Evolutionary conservation across 1,284 basidiomycete species (phyloP), one percentile per base, ranked within the genome.

Genomic region (Chondrostereum purpureum): DNA sequence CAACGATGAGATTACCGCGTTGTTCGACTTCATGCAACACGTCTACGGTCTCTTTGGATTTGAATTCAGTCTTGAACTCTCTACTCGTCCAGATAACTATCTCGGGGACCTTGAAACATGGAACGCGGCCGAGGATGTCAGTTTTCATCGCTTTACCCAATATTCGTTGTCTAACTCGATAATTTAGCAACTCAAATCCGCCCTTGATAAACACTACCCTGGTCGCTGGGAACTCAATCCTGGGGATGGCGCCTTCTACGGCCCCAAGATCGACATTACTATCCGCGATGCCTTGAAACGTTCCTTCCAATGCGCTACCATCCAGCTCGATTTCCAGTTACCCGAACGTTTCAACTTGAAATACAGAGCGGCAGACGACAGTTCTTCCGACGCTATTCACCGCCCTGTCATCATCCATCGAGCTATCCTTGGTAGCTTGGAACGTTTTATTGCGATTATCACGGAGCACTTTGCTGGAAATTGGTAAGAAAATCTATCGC

Each of bases 361-460:
- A 60, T 99, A 93, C 70, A 88, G 92, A 35, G 82, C 83, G 3
- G 77, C 80, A 13, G 83, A 84, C 43, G 84, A 85, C 48, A 69
- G 72, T 14, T 67, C 71, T 11, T 72, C 68, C 42, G 66, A 77
- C 13, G 72, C 83, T 16, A 74, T 79, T 14, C 69, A 77, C 31
- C 73, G 94, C 40, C 96, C 96, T 3, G 95, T 99, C 56, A 98
- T 99, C 75, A 97, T 99, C 57, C 96, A 99, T 68, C 88, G 96
- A 51, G 96, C 96, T 2, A 93, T 99, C 61, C 66, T 99, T 52
- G 96, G 96, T 39, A 92, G 87, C 59, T 62, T 99, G 27, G 96
- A 99, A 67, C 77, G 96, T 1, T 99, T 99, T 70, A 92, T 97
- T 48, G 95, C 92, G 34, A 98, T 99, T 59, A 84, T 95, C 53